Percentiles rank a stretch among this genome's conserved stretches.
These are phyloP conservation scores for Elongisporangium anandrum DNA, from an alignment of 352 stramenopile genomes.

Conservation along the genomic window DNA sequence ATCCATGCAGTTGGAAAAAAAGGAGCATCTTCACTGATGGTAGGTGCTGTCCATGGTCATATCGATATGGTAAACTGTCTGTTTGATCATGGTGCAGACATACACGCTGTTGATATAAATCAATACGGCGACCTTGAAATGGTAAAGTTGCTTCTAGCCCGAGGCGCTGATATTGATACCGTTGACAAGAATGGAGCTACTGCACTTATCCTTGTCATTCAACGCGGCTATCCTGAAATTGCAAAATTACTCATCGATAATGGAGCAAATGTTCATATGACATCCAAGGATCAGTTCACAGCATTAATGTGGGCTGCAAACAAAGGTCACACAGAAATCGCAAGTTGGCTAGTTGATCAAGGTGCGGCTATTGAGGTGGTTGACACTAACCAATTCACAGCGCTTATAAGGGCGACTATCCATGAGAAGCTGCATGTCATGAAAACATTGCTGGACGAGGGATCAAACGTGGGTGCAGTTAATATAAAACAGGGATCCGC, in stretches of 20 bases:
- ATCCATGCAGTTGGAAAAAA: not conserved
- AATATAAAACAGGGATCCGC: not conserved
- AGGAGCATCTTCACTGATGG: not conserved
- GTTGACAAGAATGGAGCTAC: not conserved
- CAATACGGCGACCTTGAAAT: not conserved
- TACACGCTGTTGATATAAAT: not conserved
- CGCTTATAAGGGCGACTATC: slow-evolving; percentile 3
- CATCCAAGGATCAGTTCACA: not conserved
- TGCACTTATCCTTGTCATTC: not conserved
- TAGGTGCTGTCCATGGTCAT: not conserved
- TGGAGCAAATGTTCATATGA: not conserved
- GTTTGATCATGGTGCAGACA: not conserved
- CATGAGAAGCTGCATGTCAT: too few species aligned
- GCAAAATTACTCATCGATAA: slow-evolving; percentile 1
- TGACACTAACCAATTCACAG: not conserved
- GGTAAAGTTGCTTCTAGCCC: not conserved
- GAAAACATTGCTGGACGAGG: too few species aligned
- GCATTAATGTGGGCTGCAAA: not conserved
- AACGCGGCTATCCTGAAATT: not conserved
- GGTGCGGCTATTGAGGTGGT: not conserved
- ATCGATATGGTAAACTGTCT: slow-evolving; percentile 1
- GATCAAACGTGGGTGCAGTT: not conserved
- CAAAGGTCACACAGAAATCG: not conserved
- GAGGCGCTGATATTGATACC: not conserved
- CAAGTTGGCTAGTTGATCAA: not conserved